Conservation (phyloP, 495 filamentous ascomycete species). For the Chaetomidium leptoderma region DNA sequence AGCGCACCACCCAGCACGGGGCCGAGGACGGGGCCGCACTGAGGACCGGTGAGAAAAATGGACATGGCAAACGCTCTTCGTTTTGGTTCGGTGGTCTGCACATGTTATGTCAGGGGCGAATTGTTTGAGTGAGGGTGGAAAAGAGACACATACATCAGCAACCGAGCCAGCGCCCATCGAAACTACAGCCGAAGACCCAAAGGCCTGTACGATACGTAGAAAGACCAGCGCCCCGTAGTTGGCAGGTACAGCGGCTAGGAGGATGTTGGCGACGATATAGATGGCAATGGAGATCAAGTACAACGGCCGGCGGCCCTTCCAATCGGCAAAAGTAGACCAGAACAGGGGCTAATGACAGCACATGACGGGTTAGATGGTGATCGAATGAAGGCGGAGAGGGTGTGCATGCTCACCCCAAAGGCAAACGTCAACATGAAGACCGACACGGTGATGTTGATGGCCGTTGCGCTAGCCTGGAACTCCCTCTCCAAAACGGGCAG, state of each 20-base stretch:
- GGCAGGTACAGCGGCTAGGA: slow-evolving; percentile 10
- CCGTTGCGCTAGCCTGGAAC: slow-evolving; percentile 14
- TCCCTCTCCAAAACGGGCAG: slow-evolving; percentile 14
- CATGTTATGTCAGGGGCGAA: background rate
- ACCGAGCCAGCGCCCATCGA: slow-evolving; percentile 17
- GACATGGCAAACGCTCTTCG: slow-evolving; percentile 17
- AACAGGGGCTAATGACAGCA: slow-evolving; percentile 17
- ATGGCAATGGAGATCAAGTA: slow-evolving; percentile 13
- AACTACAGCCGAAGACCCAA: slow-evolving; percentile 9
- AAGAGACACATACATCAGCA: slow-evolving; percentile 13
- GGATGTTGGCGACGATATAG: slow-evolving; percentile 15
- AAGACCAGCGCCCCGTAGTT: slow-evolving; percentile 15
- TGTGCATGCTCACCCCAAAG: slow-evolving; percentile 6
- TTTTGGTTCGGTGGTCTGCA: slow-evolving; percentile 18
- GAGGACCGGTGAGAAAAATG: slow-evolving; percentile 15
- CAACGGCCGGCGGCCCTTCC: slow-evolving; percentile 15
- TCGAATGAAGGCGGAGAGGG: background rate
- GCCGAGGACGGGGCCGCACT: slow-evolving; percentile 17
- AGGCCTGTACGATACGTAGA: slow-evolving; percentile 10
- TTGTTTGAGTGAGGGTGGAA: background rate
- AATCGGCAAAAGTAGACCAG: slow-evolving; percentile 17
- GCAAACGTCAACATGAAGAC: slow-evolving; percentile 18
- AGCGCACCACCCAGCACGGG: slow-evolving; percentile 16
- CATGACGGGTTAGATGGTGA: too few species aligned
- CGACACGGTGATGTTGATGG: slow-evolving; percentile 17